Conservation (phyloP, 2,329 filamentous ascomycete species). For the Aspergillus quadricinctus region DNA sequence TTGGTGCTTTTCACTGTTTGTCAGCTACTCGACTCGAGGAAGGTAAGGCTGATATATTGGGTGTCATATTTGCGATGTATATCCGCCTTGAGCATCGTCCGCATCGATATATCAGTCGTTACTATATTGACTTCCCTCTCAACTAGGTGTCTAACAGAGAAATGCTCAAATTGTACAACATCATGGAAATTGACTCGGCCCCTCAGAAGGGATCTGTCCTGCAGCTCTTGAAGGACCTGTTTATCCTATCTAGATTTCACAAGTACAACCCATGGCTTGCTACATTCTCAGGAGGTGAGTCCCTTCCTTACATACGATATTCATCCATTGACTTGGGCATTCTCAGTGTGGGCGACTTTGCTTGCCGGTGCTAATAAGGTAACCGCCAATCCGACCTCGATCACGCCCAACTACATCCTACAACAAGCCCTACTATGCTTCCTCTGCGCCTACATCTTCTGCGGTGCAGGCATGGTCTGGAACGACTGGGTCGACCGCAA, state of each 20-base stretch:
- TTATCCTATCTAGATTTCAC: conserved; percentile 4
- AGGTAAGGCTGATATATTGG: neutral
- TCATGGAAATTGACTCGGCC: neutral
- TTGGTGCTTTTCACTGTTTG: neutral
- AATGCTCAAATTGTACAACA: neutral
- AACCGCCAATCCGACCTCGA: neutral
- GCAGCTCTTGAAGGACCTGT: conserved; percentile 1
- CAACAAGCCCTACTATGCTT: conserved; percentile 19
- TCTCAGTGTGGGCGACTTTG: conserved; percentile 2
- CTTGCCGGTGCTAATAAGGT: conserved; percentile 1
- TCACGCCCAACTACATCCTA: conserved; percentile 11
- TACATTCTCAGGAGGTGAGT: conserved; percentile 2
- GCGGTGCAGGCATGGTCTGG: conserved; percentile 29
- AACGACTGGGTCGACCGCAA: conserved; percentile 28
- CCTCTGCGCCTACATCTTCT: conserved; percentile 21
- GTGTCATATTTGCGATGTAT: neutral
- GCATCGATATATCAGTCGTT: neutral
- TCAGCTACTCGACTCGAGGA: neutral
- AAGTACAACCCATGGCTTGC: conserved; percentile 5
- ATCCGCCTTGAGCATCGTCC: neutral
- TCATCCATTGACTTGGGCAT: neutral
- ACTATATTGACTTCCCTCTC: neutral
- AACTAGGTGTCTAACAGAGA: neutral
- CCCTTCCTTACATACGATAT: neutral
- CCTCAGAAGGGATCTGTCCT: neutral